Evolutionary conservation across 345 rosid species (phyloP), one percentile per base, ranked within the genome.

Genomic region (Eucalyptus sp.): DNA sequence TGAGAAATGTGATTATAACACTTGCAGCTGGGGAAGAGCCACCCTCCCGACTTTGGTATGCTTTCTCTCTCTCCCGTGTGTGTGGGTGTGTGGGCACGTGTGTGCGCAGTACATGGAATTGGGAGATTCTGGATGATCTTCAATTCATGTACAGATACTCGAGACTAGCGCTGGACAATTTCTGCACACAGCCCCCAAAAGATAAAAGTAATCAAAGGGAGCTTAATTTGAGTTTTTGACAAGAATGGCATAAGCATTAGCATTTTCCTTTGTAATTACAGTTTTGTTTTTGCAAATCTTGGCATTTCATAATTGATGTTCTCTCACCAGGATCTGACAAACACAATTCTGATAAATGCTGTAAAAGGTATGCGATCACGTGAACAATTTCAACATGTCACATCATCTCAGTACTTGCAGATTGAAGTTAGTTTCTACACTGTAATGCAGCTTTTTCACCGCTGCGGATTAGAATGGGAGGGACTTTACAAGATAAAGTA

Each of bases 391-490:
- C 16, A 2, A 76, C 76, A 29, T n/a, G 50, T 86, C 44, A 54
- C 86, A 51, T 88, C 33, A 25, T 52, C 50, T 87, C 33, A 14
- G 31, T 87, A 27, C 44, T 13, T 29, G 41, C 8, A 33, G 31
- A 31, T 49, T 86, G 18, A 86, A 37, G 60, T 50, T 86, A 56
- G n/a, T 52, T 52, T 50, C 44, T 17, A 37, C n/a, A 22, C 7
- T 76, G 29, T 41, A 31, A 17, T 84, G 88, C 96, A 96, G 98
- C 97, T 41, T 94, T 96, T 89, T 93, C 95, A 49, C 98, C 96
- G 14, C 90, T 96, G 85, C 94, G 94, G 90, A 93, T 96, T 79
- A 95, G 98, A 92, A 37, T 96, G 91, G 99, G 98, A 60, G 98
- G 98, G 54, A 93, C 96, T 33, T 91, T 95, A 86, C 97, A 96